Conservation (phyloP, 208 protist genomes). For the Trypanosoma cruzi region DNA sequence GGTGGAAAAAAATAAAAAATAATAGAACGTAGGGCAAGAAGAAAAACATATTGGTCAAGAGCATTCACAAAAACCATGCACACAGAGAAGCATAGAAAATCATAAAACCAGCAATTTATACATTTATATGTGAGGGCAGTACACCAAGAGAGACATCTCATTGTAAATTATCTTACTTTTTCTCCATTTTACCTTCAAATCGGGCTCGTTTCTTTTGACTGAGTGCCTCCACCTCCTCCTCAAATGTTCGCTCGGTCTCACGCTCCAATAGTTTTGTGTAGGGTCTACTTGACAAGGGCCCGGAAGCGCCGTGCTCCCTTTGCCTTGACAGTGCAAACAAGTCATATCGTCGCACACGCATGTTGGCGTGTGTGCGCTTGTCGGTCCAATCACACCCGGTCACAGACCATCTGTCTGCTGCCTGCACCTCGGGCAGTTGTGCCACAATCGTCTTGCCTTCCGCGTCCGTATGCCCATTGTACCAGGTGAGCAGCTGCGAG, state of each 20-base stretch:
- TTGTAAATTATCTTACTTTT: slow-evolving; percentile 41
- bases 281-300: slow-evolving; percentile 11
- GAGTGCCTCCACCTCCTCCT: slow-evolving; percentile 58
- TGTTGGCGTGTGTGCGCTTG: slow-evolving; percentile 36
- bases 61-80: slow-evolving; percentile 12
- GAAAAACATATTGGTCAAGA: not conserved
- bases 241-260: slow-evolving; percentile 81
- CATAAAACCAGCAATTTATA: not conserved
- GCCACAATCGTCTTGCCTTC: slow-evolving; percentile 4
- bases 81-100: slow-evolving; percentile 9
- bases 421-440: not conserved
- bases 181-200: slow-evolving; percentile 75
- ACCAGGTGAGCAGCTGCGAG: slow-evolving; percentile 67
- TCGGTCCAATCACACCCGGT: slow-evolving; percentile 85
- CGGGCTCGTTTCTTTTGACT: slow-evolving; percentile 69
- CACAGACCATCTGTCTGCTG: slow-evolving; percentile 51
- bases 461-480: slow-evolving; percentile 34
- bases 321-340: slow-evolving; percentile 34
- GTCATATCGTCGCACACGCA: slow-evolving; percentile 56
- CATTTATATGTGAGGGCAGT: not conserved
- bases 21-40: not conserved
- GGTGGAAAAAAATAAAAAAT: slow-evolving; percentile 1
- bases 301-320: slow-evolving; percentile 10
- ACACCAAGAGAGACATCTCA: not conserved
- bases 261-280: slow-evolving; percentile 79